Base-by-base conservation (phyloP, 2,329 filamentous ascomycete species). In the Colletotrichum brevisporum region DNA sequence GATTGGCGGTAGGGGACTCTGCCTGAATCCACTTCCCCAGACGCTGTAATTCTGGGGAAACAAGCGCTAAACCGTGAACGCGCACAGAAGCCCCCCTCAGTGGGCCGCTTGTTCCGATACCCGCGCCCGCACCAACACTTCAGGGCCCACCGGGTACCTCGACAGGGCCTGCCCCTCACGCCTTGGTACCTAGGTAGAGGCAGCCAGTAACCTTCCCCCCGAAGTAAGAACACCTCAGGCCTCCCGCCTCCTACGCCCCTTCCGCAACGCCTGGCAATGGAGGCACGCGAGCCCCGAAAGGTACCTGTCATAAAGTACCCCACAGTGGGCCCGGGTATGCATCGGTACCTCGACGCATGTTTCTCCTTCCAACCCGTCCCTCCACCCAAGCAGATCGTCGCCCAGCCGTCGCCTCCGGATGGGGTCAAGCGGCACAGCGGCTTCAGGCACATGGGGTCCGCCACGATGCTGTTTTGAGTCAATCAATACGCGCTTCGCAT, bases 21-120 rank as follows among this genome's bases (percentile, higher is more conserved):
- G 57, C 69, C 52, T 36, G 55, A 48, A 60, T 57, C 70, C 70
- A 71, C 70, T 71, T 71, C 70, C 70, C 70, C 70, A 71, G 70
- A 71, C 67, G 55, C 67, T 71, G 70, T 68, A 60, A 67, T 67
- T 68, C 67, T 36, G 67, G 70, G 70, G 67, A 70, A 60, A 41
- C 45, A 36, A 62, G 55, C 70, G 70, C 70, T 71, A 70, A 53
- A 52, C 55, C 54, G 47, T 43, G 21, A 43, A 54, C 16, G 39
- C 50, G 52, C 43, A 36, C 41, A 48, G 53, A 54, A 53, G 6
- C 48, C 65, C 55, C 55, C 62, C 66, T n/a, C 61, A 56, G 60
- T 52, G 66, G 62, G 10, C 31, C 31, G 31, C 31, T 36, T 36
- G 31, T 39, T 53, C 63, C 67, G 67, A 69, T 69, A 69, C 67